Conservation (phyloP, 495 filamentous ascomycete genomes). For the Penicillium verhagenii region DNA sequence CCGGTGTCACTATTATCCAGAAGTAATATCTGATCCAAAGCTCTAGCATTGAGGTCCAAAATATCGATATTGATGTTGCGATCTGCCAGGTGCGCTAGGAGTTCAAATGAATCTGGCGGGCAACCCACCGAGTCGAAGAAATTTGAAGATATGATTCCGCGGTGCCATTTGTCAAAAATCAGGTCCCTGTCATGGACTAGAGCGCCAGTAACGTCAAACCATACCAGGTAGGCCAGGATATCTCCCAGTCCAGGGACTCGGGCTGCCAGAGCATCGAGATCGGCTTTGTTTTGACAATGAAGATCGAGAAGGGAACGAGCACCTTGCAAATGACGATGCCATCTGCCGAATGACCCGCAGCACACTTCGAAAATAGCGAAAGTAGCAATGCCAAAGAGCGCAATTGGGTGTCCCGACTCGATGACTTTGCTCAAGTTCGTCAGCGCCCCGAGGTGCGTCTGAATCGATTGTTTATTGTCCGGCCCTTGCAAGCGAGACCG, state of each 20-base stretch:
- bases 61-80: slow-evolving; percentile 2
- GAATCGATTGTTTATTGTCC: slow-evolving; percentile 21
- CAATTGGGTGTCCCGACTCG: slow-evolving; percentile 31
- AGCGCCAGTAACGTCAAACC: slow-evolving; percentile 34
- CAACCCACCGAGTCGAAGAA: slow-evolving; percentile 36
- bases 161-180: slow-evolving; percentile 38
- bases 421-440: slow-evolving; percentile 30
- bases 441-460: slow-evolving; percentile 30
- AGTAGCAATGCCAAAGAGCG: slow-evolving; percentile 33
- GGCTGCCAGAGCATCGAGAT: slow-evolving; percentile 21
- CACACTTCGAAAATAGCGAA: slow-evolving; percentile 38
- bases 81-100: slow-evolving; percentile 27
- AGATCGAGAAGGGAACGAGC: slow-evolving; percentile 34
- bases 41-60: slow-evolving; percentile 20
- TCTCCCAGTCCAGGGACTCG: slow-evolving; percentile 27
- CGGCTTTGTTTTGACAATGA: slow-evolving; percentile 26
- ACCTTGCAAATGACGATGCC: slow-evolving; percentile 35
- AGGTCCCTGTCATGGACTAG: slow-evolving; percentile 19
- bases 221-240: slow-evolving; percentile 31
- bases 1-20: slow-evolving; percentile 5
- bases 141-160: slow-evolving; percentile 15
- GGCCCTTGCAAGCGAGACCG: slow-evolving; percentile 23
- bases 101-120: slow-evolving; percentile 29
- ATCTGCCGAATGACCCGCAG: slow-evolving; percentile 32
- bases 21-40: slow-evolving; percentile 22